Evolutionary conservation across 352 stramenopile species (phyloP).

Genomic region (Phytophthora multivora): DNA sequence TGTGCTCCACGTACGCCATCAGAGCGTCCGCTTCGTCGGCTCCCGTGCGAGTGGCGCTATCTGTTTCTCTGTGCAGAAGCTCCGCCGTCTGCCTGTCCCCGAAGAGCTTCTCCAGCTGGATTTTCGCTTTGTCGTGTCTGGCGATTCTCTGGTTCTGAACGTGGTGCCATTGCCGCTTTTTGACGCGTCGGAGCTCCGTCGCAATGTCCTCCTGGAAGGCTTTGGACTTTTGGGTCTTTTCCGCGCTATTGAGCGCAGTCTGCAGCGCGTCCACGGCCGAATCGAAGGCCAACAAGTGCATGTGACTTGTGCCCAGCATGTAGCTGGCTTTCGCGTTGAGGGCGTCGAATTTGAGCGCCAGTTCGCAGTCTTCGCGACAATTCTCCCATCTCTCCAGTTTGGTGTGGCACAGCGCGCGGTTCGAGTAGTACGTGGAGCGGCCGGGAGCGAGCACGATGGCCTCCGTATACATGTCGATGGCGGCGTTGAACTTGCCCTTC

Average conservation of each 20-base stretch:
- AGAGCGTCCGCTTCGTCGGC: constrained; percentile 45
- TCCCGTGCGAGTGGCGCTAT: neutral
- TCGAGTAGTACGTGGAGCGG: constrained; percentile 80
- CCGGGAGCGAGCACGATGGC: constrained; percentile 71
- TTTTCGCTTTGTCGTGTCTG: constrained; percentile 50
- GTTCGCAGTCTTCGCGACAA: constrained; percentile 68
- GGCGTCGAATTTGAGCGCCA: constrained; percentile 57
- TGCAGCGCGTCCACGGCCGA: constrained; percentile 57
- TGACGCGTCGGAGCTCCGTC: constrained; percentile 56
- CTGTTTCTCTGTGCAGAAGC: constrained; percentile 28
- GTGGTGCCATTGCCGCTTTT: constrained; percentile 72
- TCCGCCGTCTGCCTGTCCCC: constrained; percentile 24
- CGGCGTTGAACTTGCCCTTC: constrained; percentile 75
- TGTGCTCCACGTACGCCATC: constrained; percentile 68
- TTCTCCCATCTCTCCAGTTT: constrained; percentile 67
- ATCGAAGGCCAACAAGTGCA: constrained; percentile 54
- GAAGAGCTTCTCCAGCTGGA: constrained; percentile 49
- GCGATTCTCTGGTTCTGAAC: constrained; percentile 39
- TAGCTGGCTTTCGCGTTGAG: constrained; percentile 83
- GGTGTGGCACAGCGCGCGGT: constrained; percentile 75
- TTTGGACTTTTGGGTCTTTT: constrained; percentile 63
- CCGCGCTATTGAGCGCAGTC: constrained; percentile 49
- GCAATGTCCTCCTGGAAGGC: constrained; percentile 66
- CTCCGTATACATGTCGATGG: constrained; percentile 88
- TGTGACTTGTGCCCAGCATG: constrained; percentile 66